These are phyloP conservation scores for Harringtonia lauricola DNA, from an alignment of 2,329 filamentous ascomycete genomes.

Conservation along the genomic window DNA sequence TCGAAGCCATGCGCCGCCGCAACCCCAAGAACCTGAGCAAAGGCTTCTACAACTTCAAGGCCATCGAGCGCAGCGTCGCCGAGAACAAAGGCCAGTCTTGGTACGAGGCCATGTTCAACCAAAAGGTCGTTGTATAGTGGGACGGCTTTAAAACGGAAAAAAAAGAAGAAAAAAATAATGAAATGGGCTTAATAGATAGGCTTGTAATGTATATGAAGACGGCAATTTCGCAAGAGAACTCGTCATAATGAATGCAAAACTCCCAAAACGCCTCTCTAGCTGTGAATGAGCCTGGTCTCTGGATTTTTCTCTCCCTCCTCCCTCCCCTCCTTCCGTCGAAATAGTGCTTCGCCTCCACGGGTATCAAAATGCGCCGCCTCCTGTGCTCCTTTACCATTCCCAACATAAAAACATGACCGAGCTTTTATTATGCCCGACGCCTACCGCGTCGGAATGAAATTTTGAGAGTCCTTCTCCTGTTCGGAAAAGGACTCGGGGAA, in stretches of 20 bases:
- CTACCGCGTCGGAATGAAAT: conserved; percentile 42
- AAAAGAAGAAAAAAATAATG: background rate
- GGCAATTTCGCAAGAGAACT: too few species aligned
- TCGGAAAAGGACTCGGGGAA: conserved; percentile 60
- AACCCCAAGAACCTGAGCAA: background rate
- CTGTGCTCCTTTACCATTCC: too few species aligned
- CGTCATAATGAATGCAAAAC: too few species aligned
- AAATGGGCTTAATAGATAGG: too few species aligned
- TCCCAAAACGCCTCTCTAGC: too few species aligned
- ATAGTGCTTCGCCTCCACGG: too few species aligned
- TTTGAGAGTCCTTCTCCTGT: conserved; percentile 57
- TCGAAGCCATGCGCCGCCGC: background rate
- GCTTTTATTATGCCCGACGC: background rate
- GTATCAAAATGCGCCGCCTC: too few species aligned
- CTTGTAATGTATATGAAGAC: too few species aligned
- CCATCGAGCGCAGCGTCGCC: background rate
- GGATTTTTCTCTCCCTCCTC: too few species aligned
- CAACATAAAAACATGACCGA: too few species aligned
- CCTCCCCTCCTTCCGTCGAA: too few species aligned
- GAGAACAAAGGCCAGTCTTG: background rate
- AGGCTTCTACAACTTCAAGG: conserved; percentile 1
- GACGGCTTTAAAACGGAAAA: background rate
- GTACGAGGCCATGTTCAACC: conserved; percentile 6
- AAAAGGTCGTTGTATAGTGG: conserved; percentile 8
- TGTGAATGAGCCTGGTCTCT: too few species aligned